Percentiles rank a stretch among this genome's conserved stretches.
These are phyloP conservation scores for Wickerhamomyces xylosicus DNA, from an alignment of 805 yeast species.

Conservation along the genomic window DNA sequence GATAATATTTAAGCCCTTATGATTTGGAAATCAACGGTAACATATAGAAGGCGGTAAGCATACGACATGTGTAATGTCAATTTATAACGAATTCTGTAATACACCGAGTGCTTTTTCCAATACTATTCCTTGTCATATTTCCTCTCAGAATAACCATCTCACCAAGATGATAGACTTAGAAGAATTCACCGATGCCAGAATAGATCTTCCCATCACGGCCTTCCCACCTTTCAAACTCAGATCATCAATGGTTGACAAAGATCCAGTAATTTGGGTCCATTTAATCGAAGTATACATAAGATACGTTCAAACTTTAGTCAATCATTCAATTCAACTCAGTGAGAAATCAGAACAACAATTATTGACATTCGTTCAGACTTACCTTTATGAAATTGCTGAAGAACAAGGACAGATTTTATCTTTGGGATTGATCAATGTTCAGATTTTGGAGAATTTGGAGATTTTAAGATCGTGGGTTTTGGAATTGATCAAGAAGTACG, in stretches of 20 bases:
- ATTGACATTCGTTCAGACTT: conserved; percentile 43
- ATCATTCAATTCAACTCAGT: conserved; percentile 29
- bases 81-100: too few species aligned
- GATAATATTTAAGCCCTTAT: too few species aligned
- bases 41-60: too few species aligned
- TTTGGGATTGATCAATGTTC: conserved; percentile 63
- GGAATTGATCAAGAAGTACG: conserved; percentile 40
- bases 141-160: too few species aligned
- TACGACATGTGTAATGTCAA: too few species aligned
- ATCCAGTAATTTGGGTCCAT: conserved; percentile 79
- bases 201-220: conserved; percentile 49
- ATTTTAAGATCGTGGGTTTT: conserved; percentile 32
- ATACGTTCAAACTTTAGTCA: conserved; percentile 29
- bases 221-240: conserved; percentile 70
- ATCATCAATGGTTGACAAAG: conserved; percentile 70
- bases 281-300: conserved; percentile 54
- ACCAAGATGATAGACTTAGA: too few species aligned
- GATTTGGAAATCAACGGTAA: too few species aligned
- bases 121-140: too few species aligned
- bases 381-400: conserved; percentile 47
- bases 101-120: too few species aligned
- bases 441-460: conserved; percentile 44
- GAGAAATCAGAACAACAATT: conserved; percentile 50
- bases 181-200: neutral
- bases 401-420: conserved; percentile 56